Evolutionary conservation across 2,329 filamentous ascomycete species (phyloP).

Genomic region (Penicillium hordei): DNA sequence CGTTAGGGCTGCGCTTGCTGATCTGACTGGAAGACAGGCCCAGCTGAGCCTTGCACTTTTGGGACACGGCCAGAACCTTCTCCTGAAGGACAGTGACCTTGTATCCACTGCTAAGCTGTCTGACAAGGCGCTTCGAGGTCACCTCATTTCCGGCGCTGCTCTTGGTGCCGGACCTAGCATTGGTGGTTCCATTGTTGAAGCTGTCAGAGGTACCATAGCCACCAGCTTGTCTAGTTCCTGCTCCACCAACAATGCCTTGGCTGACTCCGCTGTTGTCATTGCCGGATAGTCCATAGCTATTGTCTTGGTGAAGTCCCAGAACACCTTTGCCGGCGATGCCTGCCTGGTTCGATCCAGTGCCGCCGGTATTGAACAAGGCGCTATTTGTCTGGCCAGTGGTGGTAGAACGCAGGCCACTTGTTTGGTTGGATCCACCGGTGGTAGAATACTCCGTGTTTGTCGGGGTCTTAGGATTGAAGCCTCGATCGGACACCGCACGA

Average conservation of each 20-base stretch:
- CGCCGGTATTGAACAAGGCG: not conserved
- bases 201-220: not conserved
- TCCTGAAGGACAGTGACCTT: slow-evolving; percentile 32
- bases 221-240: slow-evolving; percentile 1
- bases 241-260: slow-evolving; percentile 1
- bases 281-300: not conserved
- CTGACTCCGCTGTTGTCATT: not conserved
- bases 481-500: not conserved
- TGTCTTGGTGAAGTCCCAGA: not conserved
- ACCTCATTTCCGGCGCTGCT: not conserved
- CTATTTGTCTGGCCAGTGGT: slow-evolving; percentile 7
- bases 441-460: not conserved
- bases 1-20: slow-evolving; percentile 29
- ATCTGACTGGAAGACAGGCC: slow-evolving; percentile 29
- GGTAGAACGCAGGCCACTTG: slow-evolving; percentile 2
- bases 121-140: slow-evolving; percentile 10
- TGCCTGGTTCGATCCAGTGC: not conserved
- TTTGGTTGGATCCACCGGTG: not conserved
- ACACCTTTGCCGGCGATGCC: not conserved
- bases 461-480: not conserved
- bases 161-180: not conserved
- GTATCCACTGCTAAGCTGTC: slow-evolving; percentile 11
- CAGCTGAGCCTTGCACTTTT: slow-evolving; percentile 33
- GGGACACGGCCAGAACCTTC: slow-evolving; percentile 29
- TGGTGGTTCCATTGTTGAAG: not conserved